These are phyloP conservation scores for Cytospora mali DNA, from an alignment of 2,329 filamentous ascomycete genomes.

Conservation along the genomic window DNA sequence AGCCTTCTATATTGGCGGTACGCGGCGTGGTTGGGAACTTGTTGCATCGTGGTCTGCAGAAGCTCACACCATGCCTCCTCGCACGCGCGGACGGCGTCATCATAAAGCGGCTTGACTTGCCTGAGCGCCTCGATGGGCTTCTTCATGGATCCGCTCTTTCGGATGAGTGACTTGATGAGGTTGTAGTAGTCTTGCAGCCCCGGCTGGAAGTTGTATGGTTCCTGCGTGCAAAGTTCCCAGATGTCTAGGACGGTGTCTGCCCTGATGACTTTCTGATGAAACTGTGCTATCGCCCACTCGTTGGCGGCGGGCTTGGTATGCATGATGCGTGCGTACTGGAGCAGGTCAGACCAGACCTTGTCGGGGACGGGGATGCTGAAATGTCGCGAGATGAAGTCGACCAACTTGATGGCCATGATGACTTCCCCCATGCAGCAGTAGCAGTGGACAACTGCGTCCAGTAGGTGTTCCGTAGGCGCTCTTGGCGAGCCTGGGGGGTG, in stretches of 20 bases:
- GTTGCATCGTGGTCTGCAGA: slow-evolving; percentile 33
- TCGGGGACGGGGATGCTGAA: slow-evolving; percentile 61
- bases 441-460: slow-evolving; percentile 68
- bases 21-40: slow-evolving; percentile 27
- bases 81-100: slow-evolving; percentile 32
- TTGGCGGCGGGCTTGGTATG: slow-evolving; percentile 41
- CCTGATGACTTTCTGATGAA: slow-evolving; percentile 40
- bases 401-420: slow-evolving; percentile 56
- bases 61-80: slow-evolving; percentile 28
- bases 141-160: slow-evolving; percentile 15
- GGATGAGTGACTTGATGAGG: slow-evolving; percentile 45
- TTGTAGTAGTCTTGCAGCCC: slow-evolving; percentile 58
- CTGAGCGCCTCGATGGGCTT: slow-evolving; percentile 36
- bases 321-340: slow-evolving; percentile 68
- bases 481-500: slow-evolving; percentile 55
- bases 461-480: slow-evolving; percentile 59
- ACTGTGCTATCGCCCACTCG: slow-evolving; percentile 41
- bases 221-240: slow-evolving; percentile 61
- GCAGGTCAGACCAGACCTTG: slow-evolving; percentile 65
- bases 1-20: slow-evolving; percentile 33
- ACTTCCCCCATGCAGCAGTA: slow-evolving; percentile 70
- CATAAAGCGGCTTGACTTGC: slow-evolving; percentile 35
- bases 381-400: slow-evolving; percentile 63
- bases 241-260: slow-evolving; percentile 52
- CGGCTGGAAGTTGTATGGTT: slow-evolving; percentile 59